phyloP scores from a whole-genome alignment of 164 flowering plant genomes.

The Magnolia sinica region DNA sequence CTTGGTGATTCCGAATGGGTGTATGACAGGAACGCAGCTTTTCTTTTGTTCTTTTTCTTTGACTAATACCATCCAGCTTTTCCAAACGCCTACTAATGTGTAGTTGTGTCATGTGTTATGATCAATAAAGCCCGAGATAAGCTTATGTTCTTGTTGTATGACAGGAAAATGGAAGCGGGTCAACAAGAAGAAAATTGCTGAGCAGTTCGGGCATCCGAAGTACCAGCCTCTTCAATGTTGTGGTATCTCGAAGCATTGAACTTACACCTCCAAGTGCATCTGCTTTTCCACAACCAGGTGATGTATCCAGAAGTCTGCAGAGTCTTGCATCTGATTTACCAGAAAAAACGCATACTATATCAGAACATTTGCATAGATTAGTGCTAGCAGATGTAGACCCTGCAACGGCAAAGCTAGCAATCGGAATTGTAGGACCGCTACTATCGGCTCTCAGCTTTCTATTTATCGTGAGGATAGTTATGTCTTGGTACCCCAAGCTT shows the following conservation, averaged over 20 bases:
- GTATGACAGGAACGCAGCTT: not conserved
- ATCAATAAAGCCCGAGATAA: not conserved
- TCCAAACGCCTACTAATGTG: not conserved
- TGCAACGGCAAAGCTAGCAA: slow-evolving; percentile 71
- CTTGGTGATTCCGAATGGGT: not conserved
- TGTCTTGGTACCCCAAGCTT: slow-evolving; percentile 99
- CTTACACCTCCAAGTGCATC: slow-evolving; percentile 6
- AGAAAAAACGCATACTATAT: slow-evolving; percentile 8
- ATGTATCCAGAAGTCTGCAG: not conserved
- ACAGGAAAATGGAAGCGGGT: slow-evolving; percentile 11
- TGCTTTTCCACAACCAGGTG: not conserved
- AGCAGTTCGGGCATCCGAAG: not conserved
- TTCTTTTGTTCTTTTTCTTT: too few species aligned
- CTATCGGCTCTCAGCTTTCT: slow-evolving; percentile 75
- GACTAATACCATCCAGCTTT: not conserved
- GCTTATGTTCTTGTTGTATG: not conserved
- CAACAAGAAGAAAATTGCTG: slow-evolving; percentile 5
- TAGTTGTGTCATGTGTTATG: too few species aligned
- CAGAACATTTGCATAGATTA: slow-evolving; percentile 21
- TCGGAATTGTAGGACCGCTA: slow-evolving; percentile 70
- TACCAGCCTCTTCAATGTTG: slow-evolving; percentile 9
- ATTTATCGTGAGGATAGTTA: slow-evolving; percentile 79
- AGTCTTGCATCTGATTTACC: not conserved
- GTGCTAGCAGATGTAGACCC: slow-evolving; percentile 72
- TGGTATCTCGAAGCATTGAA: slow-evolving; percentile 5